Evolutionary conservation across 1,139 yeast species (phyloP), one percentile per base, ranked within the genome.

Genomic region (Nematodospora anomalae): DNA sequence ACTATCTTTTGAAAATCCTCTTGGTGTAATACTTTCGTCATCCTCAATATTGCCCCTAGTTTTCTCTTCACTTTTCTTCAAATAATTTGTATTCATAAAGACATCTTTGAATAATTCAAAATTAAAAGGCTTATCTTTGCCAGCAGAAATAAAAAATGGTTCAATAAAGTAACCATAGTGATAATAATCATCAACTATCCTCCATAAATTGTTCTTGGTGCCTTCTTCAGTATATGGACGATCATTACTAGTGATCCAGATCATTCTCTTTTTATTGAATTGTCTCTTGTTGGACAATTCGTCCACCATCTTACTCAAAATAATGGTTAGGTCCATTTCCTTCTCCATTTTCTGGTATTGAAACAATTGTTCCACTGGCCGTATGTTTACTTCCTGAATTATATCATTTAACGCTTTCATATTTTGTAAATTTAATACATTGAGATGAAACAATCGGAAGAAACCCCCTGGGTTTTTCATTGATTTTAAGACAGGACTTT

Each of bases 131-230:
- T 38, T 55, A 43, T 16, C 54, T 2, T 30, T 21, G 3, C 40
- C 30, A 6, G 46, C 38, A 6, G 35, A 40, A 27, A 88, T 56
- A 49, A 90, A 80, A 36, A 86, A 71, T 0, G 97, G 95, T 15
- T 68, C 64, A 12, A 89, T 71, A 11, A 62, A 63, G 21, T 84
- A 78, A 26, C 60, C 63, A 13, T 65, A 62, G 36, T 74, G 74
- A 35, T 74, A 73, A 35, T 76, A 67, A 56, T 87, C 95, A 33
- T 74, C 71, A 18, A 85, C 71, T 4, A 82, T 67, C 14, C 76
- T 76, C 51, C 82, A 74, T 12, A 88, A 58, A 6, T 76, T 52
- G 32, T 60, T 61, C 37, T 62, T 61, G 4, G 62, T 47, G 1
- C 54, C 42, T 6, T 49, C 49, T 44, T 52, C 47, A 15, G 44